Evolutionary conservation across 768 basidiomycete genomes (phyloP), one percentile per base, ranked within the genome.

Genomic region (Suillus bovinus): DNA sequence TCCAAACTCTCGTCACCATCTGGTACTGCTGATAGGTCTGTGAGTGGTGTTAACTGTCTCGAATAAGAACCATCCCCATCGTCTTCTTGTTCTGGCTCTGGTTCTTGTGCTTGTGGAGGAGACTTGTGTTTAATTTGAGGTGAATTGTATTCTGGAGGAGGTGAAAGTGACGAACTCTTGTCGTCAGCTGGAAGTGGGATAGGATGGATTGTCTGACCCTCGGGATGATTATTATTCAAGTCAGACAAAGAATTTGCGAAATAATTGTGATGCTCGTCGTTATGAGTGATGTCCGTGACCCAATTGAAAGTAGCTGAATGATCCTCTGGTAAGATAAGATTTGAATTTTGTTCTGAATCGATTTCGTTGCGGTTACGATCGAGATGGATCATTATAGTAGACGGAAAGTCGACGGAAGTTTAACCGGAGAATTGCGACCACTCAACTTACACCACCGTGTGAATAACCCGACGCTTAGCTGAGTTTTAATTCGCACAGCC

Each of bases 1-100:
- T 73, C 72, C 50, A 61, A 36, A 16, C 58, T 27, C 34, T 85
- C 84, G 53, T 86, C 85, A 27, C 79, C 77, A 67, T 86, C 85
- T 44, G 87, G 84, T 0, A 87, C 81, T 1, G 88, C 86, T 9
- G 90, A 90, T 29, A 91, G 84, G 64, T 91, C 90, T 66, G 87
- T 91, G 70, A 93, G 84, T 4, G 90, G 90, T 0, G 90, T 90
- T 24, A 87, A 87, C 62, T 80, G 80, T 34, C 86, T 79, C 60
- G 87, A 89, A 16, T 73, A 69, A 66, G 63, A 73, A 76, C 72
- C 67, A 73, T 81, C 71, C 71, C 77, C 62, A 69, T 78, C 74
- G 44, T 78, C 76, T 64, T 77, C 76, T 10, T 67, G 69, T 60
- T 77, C 73, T 62, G 76, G 62, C 33, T 64, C 64, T 33, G 41